Evolutionary conservation across 163 green algal species (phyloP).

Genomic region (Prototheca cutis): DNA sequence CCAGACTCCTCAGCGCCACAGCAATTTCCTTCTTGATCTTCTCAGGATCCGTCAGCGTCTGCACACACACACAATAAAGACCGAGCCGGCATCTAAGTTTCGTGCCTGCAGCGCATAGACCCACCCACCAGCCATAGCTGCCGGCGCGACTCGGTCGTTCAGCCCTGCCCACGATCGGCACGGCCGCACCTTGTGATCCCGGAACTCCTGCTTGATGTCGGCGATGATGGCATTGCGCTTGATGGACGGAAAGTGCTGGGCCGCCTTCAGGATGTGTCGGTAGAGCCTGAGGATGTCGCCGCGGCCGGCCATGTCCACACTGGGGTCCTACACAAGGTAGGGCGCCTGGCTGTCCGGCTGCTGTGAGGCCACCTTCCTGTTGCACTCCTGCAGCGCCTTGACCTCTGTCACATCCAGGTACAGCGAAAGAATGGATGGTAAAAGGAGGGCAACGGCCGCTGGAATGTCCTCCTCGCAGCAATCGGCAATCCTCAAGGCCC

Average conservation of each 20-base stretch:
- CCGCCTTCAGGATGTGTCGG: constrained; percentile 51
- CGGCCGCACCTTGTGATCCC: constrained; percentile 43
- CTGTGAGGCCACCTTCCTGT: no score
- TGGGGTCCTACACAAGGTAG: no score
- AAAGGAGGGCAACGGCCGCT: no score
- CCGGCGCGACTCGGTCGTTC: no score
- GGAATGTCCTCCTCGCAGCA: no score
- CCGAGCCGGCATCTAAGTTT: no score
- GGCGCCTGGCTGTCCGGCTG: no score
- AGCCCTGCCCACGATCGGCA: no score
- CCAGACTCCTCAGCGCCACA: constrained; percentile 19
- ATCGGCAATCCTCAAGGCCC: no score
- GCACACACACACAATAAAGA: not conserved
- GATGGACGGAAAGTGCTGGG: constrained; percentile 46
- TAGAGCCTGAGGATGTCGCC: constrained; percentile 37
- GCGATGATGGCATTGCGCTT: constrained; percentile 44
- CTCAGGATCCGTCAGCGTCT: constrained; percentile 15
- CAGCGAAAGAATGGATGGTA: not conserved
- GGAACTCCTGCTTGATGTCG: constrained; percentile 52
- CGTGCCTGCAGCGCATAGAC: no score
- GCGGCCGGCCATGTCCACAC: not conserved
- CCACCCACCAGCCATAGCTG: no score
- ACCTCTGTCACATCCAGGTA: constrained; percentile 12
- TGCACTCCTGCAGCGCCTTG: constrained; percentile 19
- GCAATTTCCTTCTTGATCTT: constrained; percentile 10